Percentiles rank a stretch among this genome's conserved stretches.
phyloP scores from a whole-genome alignment of 176 grass and related monocot genomes.

The barley (Hordeum vulgare) region DNA sequence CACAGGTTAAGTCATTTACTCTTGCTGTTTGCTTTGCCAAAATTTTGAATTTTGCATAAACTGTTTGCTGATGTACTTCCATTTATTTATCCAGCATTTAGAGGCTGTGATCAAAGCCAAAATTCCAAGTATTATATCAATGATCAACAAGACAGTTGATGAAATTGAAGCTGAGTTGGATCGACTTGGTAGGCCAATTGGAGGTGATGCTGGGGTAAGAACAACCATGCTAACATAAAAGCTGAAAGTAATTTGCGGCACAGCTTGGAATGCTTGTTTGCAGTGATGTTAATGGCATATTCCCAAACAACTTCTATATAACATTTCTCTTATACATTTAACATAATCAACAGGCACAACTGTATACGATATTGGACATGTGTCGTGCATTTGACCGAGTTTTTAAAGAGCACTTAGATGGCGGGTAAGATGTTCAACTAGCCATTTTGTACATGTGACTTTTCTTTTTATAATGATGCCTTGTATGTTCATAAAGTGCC shows the following conservation, averaged over 20 bases:
- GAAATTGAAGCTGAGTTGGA: constrained; percentile 98
- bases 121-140: constrained; percentile 90
- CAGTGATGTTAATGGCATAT: neutral
- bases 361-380: constrained; percentile 99
- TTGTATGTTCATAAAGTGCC: neutral
- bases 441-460: neutral
- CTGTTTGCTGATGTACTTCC: constrained; percentile 11
- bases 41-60: neutral
- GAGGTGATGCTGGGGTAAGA: constrained; percentile 87
- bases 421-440: constrained; percentile 59
- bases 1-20: constrained; percentile 48
- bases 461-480: neutral
- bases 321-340: neutral
- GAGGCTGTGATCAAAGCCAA: constrained; percentile 87
- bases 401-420: constrained; percentile 99
- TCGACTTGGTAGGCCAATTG: constrained; percentile 88
- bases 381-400: constrained; percentile 98
- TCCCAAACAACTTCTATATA: neutral
- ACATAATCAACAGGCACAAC: constrained; percentile 61
- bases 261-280: constrained; percentile 3
- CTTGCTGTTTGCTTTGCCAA: neutral
- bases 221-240: constrained; percentile 7
- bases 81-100: constrained; percentile 67
- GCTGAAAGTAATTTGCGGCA: neutral
- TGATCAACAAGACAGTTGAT: constrained; percentile 99